These are phyloP conservation scores for Fusarium sp. DNA, from an alignment of 2,329 filamentous ascomycete genomes.

Conservation along the genomic window DNA sequence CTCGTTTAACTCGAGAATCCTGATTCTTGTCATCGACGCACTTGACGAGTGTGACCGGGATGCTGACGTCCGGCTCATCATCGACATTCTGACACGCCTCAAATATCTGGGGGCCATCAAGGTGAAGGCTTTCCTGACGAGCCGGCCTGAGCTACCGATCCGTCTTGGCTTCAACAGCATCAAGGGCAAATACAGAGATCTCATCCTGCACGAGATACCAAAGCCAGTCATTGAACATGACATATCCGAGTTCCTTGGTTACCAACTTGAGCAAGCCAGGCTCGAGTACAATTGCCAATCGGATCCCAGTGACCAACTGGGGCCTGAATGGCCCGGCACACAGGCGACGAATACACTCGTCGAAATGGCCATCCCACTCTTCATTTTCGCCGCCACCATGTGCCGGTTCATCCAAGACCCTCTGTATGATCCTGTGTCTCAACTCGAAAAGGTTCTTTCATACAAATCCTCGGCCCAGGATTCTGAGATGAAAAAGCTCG, in stretches of 20 bases:
- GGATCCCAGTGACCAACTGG: background rate
- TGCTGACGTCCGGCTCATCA: background rate
- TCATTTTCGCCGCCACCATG: constrained; percentile 49
- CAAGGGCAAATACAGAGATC: constrained; percentile 25
- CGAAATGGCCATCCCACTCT: constrained; percentile 46
- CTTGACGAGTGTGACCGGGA: constrained; percentile 39
- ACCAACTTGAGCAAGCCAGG: constrained; percentile 45
- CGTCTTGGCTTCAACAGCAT: constrained; percentile 48
- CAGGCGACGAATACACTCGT: constrained; percentile 22
- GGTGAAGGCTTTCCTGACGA: constrained; percentile 51
- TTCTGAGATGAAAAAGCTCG: constrained; percentile 24
- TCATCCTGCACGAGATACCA: constrained; percentile 50
- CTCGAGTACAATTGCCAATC: constrained; percentile 32
- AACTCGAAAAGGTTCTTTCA: constrained; percentile 39
- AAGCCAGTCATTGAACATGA: constrained; percentile 47
- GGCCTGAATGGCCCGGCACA: constrained; percentile 16
- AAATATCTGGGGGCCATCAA: constrained; percentile 20
- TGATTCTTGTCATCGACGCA: constrained; percentile 46
- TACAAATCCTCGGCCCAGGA: constrained; percentile 7
- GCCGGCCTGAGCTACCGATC: constrained; percentile 52
- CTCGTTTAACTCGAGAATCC: fast-evolving
- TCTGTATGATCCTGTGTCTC: constrained; percentile 32
- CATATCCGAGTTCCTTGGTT: constrained; percentile 47
- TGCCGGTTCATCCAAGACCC: constrained; percentile 44
- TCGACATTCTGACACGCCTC: background rate